Evolutionary conservation across 2,329 filamentous ascomycete genomes (phyloP).

Genomic region (Paecilomyces fulvus): DNA sequence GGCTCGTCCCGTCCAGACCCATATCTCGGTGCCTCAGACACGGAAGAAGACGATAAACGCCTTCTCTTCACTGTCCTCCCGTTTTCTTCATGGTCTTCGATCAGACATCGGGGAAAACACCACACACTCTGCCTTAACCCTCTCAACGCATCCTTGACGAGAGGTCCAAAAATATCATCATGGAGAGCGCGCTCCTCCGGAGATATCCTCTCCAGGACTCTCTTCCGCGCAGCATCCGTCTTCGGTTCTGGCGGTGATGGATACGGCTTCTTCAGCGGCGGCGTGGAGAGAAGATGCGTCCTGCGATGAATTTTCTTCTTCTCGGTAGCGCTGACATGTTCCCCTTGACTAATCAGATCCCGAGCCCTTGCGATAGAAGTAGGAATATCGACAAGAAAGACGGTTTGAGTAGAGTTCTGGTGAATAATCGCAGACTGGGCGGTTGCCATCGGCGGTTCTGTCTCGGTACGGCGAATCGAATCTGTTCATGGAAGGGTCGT

Average conservation of each 20-base stretch:
- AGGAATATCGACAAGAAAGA: constrained; percentile 51
- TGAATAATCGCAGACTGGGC: constrained; percentile 37
- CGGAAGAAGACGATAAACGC: background rate
- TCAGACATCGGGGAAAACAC: constrained; percentile 22
- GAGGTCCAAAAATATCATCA: constrained; percentile 6
- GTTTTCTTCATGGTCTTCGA: constrained; percentile 5
- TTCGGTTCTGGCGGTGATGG: constrained; percentile 44
- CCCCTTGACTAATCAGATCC: constrained; percentile 17
- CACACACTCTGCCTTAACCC: constrained; percentile 23
- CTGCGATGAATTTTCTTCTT: background rate
- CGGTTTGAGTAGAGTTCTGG: constrained; percentile 35
- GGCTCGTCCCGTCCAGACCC: background rate
- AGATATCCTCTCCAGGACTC: constrained; percentile 29
- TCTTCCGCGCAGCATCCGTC: constrained; percentile 33
- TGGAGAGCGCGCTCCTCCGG: constrained; percentile 20
- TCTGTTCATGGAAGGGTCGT: background rate
- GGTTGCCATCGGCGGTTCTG: background rate
- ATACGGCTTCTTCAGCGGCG: constrained; percentile 41
- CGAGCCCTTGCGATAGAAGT: constrained; percentile 49
- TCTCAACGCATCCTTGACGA: constrained; percentile 32
- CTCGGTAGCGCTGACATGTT: background rate
- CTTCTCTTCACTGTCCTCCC: constrained; percentile 1
- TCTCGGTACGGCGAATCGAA: background rate
- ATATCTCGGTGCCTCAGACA: background rate
- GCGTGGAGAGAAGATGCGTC: constrained; percentile 26